Evolutionary conservation across 305 asterid genomes (phyloP).

Genomic region (Fraxinus greggii): DNA sequence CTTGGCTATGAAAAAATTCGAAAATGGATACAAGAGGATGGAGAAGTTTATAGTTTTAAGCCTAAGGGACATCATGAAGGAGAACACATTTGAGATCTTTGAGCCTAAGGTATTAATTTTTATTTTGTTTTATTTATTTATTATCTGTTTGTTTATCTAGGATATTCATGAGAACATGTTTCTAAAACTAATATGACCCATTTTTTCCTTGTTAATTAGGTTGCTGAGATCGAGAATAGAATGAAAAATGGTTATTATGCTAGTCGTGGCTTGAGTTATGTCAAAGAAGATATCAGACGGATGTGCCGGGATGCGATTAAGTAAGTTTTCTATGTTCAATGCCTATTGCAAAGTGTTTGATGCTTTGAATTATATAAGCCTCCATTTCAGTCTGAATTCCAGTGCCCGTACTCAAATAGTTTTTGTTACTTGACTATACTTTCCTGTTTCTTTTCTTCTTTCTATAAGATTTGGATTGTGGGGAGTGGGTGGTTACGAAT

Average conservation of each 20-base stretch:
- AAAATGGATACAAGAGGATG: constrained; percentile 81
- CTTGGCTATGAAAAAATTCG: constrained; percentile 81
- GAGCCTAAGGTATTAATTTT: constrained; percentile 67
- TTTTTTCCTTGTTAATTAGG: constrained; percentile 39
- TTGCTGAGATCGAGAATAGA: constrained; percentile 74
- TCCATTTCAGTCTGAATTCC: background rate
- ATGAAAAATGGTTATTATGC: constrained; percentile 84
- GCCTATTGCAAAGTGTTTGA: background rate
- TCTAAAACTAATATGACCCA: constrained; percentile 13
- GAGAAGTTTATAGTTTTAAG: constrained; percentile 67
- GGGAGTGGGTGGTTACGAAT: background rate
- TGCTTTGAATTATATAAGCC: background rate
- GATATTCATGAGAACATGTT: background rate
- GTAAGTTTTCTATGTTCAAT: constrained; percentile 43
- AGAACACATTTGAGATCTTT: constrained; percentile 73
- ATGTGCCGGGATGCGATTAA: constrained; percentile 94
- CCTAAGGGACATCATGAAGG: constrained; percentile 78
- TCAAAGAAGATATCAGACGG: constrained; percentile 85
- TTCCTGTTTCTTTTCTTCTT: background rate
- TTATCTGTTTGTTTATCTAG: constrained; percentile 2
- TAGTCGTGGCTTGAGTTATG: constrained; percentile 72
- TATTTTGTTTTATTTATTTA: constrained; percentile 13
- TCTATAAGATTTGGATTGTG: background rate
- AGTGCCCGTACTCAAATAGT: background rate
- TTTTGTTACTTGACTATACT: background rate